phyloP scores from a whole-genome alignment of 75 land plant genomes.

The Sequoia sempervirens region DNA sequence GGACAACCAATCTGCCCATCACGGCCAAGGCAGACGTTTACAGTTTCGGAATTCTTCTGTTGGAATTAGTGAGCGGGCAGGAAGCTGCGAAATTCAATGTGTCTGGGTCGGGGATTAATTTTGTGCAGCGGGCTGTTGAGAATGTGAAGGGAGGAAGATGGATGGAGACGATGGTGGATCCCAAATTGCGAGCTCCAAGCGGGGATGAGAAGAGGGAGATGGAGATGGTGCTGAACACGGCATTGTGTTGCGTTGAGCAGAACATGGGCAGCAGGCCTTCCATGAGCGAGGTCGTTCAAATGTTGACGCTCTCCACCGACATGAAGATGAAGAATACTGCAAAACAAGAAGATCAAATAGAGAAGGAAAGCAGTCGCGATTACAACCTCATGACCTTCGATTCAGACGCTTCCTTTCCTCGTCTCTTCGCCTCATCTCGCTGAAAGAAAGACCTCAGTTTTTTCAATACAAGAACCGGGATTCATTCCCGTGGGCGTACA shows the following conservation, averaged over 20 bases:
- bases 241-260: slow-evolving; percentile 73
- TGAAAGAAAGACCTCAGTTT: no score
- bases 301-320: slow-evolving; percentile 22
- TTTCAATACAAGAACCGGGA: no score
- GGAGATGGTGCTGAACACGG: slow-evolving; percentile 44
- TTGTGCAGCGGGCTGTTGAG: slow-evolving; percentile 53
- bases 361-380: no score
- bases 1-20: slow-evolving; percentile 20
- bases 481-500: no score
- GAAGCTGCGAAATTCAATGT: slow-evolving; percentile 13
- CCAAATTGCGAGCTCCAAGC: slow-evolving; percentile 10
- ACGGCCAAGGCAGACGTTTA: background rate
- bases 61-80: background rate
- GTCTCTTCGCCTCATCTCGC: no score
- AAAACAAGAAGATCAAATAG: no score
- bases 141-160: slow-evolving; percentile 43
- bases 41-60: no score
- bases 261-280: slow-evolving; percentile 51
- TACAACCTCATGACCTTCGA: no score
- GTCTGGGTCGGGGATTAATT: slow-evolving; percentile 17
- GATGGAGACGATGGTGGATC: slow-evolving; percentile 49
- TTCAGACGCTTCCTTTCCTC: no score
- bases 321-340: no score
- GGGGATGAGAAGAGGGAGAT: slow-evolving; percentile 16
- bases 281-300: slow-evolving; percentile 70